Conservation (phyloP, 345 rosid species). For the Gossypium australe region DNA sequence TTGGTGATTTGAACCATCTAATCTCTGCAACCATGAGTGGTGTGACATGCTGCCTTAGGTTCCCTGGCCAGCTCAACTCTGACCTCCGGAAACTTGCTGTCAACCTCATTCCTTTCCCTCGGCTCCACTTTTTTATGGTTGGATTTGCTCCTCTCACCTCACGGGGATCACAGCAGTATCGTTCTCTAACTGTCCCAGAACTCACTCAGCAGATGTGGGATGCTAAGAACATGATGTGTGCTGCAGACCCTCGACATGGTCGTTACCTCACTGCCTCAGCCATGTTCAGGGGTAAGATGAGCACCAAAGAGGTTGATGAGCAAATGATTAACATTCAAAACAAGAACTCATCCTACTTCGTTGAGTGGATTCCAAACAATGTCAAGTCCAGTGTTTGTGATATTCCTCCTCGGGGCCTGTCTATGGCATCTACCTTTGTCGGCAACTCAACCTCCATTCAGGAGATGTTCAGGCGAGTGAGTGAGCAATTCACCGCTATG, state of each 20-base stretch:
- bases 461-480: not conserved
- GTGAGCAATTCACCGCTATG: not conserved
- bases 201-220: not conserved
- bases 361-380: not conserved
- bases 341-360: not conserved
- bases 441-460: not conserved
- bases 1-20: too few relatives aligned
- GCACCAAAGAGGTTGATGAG: not conserved
- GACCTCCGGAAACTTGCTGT: not conserved
- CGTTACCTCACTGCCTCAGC: not conserved
- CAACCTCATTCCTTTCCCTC: not conserved
- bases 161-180: not conserved
- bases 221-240: not conserved
- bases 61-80: not conserved
- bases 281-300: not conserved
- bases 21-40: too few relatives aligned
- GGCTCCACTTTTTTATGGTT: not conserved
- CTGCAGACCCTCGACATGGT: not conserved
- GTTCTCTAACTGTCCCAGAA: not conserved
- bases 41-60: not conserved
- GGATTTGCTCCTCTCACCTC: not conserved
- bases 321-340: not conserved
- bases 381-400: too few relatives aligned
- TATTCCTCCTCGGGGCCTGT: too few relatives aligned
- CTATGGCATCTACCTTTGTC: not conserved